Conservation (phyloP, 257 asterid species). For the Rehmannia glutinosa region DNA sequence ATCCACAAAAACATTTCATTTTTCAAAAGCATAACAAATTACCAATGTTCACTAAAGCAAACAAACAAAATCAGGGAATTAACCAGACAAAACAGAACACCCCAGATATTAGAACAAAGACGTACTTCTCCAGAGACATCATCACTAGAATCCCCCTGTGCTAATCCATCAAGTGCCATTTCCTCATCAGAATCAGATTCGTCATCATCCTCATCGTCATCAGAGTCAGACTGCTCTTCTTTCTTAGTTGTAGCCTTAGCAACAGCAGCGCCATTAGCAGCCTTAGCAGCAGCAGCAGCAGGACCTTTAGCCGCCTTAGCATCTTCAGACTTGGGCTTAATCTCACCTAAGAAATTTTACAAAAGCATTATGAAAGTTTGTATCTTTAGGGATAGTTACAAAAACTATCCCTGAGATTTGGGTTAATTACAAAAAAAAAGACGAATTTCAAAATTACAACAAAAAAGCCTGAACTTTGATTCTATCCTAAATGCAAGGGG, state of each 20-base stretch:
- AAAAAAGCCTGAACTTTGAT: too few species aligned
- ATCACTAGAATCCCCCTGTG: not conserved
- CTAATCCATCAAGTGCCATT: conserved; percentile 8
- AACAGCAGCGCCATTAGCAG: too few species aligned
- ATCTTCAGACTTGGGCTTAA: too few species aligned
- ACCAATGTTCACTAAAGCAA: not conserved
- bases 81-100: not conserved
- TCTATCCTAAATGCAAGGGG: too few species aligned
- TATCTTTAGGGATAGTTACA: too few species aligned
- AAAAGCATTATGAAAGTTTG: too few species aligned
- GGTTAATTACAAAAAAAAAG: too few species aligned
- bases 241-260: conserved; percentile 13
- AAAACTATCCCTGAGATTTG: too few species aligned
- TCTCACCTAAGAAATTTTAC: conserved; percentile 15
- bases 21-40: not conserved
- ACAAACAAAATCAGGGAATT: not conserved
- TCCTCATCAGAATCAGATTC: conserved; percentile 32
- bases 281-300: conserved; percentile 7
- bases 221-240: conserved; percentile 22
- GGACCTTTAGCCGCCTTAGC: conserved; percentile 20
- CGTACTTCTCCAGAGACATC: conserved; percentile 27
- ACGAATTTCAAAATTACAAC: too few species aligned
- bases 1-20: not conserved
- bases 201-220: conserved; percentile 33
- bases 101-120: not conserved